Conservation (phyloP, 148 eudicot genomes). For the Nyssa sinensis region DNA sequence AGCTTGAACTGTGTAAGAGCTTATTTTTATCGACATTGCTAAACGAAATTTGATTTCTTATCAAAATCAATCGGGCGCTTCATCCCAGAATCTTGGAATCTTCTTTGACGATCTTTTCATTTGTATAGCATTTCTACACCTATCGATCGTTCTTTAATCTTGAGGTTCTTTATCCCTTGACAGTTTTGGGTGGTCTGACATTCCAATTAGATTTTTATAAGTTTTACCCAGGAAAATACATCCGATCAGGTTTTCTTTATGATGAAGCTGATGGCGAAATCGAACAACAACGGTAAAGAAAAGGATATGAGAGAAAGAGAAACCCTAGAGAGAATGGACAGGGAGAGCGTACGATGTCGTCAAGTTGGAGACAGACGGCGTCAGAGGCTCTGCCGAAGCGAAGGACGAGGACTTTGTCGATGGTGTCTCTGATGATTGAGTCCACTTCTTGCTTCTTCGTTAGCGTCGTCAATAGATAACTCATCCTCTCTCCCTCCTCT, state of each 20-base stretch:
- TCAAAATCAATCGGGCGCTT: background rate
- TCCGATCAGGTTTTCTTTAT: too few species aligned
- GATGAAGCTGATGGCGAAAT: too few species aligned
- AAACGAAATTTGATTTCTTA: background rate
- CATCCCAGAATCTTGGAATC: too few species aligned
- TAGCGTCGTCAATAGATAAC: slow-evolving; percentile 45
- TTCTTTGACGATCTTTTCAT: too few species aligned
- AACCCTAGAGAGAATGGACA: background rate
- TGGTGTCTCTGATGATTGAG: slow-evolving; percentile 74
- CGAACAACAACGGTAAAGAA: background rate
- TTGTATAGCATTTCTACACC: too few species aligned
- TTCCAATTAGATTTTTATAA: background rate
- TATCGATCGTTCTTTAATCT: too few species aligned
- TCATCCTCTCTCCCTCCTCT: slow-evolving; percentile 33
- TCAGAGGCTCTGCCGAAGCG: slow-evolving; percentile 84
- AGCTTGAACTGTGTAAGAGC: background rate
- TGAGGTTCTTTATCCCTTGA: background rate
- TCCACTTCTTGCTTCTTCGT: slow-evolving; percentile 71
- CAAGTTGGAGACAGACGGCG: slow-evolving; percentile 73
- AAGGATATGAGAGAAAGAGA: too few species aligned
- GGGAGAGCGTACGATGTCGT: slow-evolving; percentile 58
- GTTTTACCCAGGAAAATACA: background rate
- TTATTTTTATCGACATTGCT: background rate
- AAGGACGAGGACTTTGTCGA: slow-evolving; percentile 88
- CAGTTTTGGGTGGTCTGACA: too few species aligned